Base-by-base conservation (phyloP, 2,329 filamentous ascomycete genomes). In the Dothideomycetes sp. region DNA sequence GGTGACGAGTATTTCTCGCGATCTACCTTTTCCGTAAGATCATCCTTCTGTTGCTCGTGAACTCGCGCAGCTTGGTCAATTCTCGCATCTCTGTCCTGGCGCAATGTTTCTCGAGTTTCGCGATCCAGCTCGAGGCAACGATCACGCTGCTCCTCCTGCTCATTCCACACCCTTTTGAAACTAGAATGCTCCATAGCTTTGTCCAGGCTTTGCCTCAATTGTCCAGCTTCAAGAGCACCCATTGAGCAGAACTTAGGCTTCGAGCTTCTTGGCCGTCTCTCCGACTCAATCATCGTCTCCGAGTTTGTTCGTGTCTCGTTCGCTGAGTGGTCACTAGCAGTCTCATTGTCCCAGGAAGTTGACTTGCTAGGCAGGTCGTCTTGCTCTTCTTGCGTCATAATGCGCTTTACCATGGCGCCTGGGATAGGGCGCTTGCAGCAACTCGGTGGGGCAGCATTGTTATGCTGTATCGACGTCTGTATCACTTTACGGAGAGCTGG, bases 401-500 rank as follows among this genome's bases (percentile, higher is more conserved):
- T 56, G 27, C 51, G 50, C 37, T 62, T 57, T 8, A 67, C 50
- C n/a, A 63, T 46, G 3, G 47, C 45, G 14, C 55, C 59, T n/a
- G 63, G 61, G 14, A 66, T 51, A 2, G 58, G 57, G 11, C 50
- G 54, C 11, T 58, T 59, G 45, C 64, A 67, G 44, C 63, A 67
- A 39, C 50, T 57, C 0, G 64, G 64, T 8, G 56, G 48, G 7
- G 47, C 37, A 10, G 50, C 49, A 33, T 52, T 48, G 36, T 55
- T 57, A n/a, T 41, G 49, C 14, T 51, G 45, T 24, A 55, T 44
- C 18, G 60, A 57, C 19, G 60, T 54, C 37, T 60, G 55, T 37
- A 65, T 56, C 19, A 50, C 55, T 33, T 53, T 50, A 19, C 56
- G 45, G 19, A 61, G 41, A 4, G 53, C 54, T 24, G 53, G 49